These are phyloP conservation scores for Cyclocybe cylindracea DNA, from an alignment of 768 basidiomycete genomes.

Conservation along the genomic window DNA sequence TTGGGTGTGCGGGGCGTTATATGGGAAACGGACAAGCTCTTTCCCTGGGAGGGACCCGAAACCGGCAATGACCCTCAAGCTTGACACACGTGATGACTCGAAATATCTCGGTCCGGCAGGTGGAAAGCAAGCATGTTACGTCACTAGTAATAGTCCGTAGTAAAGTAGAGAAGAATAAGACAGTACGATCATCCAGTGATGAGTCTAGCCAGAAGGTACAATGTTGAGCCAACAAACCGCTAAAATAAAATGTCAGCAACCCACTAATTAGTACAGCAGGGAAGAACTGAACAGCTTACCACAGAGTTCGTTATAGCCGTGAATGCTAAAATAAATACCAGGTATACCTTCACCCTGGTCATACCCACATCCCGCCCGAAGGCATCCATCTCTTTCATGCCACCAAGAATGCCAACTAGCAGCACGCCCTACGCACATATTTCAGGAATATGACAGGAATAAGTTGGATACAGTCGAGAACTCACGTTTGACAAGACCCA, in stretches of 20 bases:
- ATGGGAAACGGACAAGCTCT: too few relatives aligned
- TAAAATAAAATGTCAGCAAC: conserved; percentile 3
- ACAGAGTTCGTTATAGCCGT: conserved; percentile 78
- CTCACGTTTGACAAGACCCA: conserved; percentile 86
- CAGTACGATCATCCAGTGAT: conserved; percentile 27
- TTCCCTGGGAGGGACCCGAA: background rate
- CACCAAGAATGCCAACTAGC: conserved; percentile 67
- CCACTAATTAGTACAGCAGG: background rate
- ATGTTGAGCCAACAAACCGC: conserved; percentile 33
- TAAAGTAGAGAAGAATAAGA: background rate
- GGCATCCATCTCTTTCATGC: conserved; percentile 53
- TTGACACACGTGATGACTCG: conserved; percentile 16
- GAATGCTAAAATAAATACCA: conserved; percentile 79
- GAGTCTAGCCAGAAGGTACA: conserved; percentile 31
- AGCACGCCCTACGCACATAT: conserved; percentile 57
- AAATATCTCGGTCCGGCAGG: background rate
- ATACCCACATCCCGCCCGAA: conserved; percentile 52
- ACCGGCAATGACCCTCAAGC: background rate
- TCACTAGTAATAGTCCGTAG: background rate
- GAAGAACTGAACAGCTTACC: conserved; percentile 27
- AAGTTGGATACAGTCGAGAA: background rate
- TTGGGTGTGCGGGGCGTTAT: too few relatives aligned
- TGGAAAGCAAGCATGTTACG: background rate
- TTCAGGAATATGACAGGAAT: background rate
- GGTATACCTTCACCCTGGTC: conserved; percentile 69